phyloP scores from a whole-genome alignment of 169 alveolate genomes.

The Plasmodium inui region DNA sequence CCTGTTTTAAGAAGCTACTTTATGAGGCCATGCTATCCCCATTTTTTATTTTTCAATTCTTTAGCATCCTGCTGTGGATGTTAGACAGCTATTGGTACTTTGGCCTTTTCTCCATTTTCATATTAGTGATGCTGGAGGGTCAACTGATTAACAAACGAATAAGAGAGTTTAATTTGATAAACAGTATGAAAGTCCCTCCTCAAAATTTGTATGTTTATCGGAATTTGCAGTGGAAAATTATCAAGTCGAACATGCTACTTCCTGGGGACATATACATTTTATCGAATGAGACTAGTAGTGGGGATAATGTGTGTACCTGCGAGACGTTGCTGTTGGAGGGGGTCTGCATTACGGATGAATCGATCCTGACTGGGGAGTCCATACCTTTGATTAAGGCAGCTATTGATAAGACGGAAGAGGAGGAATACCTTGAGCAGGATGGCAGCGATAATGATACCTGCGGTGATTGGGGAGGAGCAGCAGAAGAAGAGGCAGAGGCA shows the following conservation, averaged over 20 bases:
- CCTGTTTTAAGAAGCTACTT: conserved; percentile 91
- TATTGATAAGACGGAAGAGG: conserved; percentile 45
- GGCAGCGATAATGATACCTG: conserved; percentile 5
- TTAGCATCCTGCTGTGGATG: conserved; percentile 95
- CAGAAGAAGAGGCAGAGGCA: too few relatives aligned
- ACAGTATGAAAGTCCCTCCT: conserved; percentile 93
- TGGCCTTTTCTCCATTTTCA: conserved; percentile 91
- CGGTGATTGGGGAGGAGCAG: neutral
- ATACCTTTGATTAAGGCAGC: conserved; percentile 87
- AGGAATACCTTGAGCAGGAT: conserved; percentile 8
- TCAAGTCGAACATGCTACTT: conserved; percentile 88
- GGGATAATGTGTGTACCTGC: conserved; percentile 63
- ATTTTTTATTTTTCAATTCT: conserved; percentile 96
- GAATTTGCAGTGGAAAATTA: conserved; percentile 90
- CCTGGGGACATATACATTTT: conserved; percentile 95
- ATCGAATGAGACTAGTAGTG: conserved; percentile 71
- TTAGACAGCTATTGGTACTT: conserved; percentile 97
- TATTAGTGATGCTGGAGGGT: conserved; percentile 90
- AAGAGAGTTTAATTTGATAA: conserved; percentile 84
- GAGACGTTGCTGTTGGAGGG: conserved; percentile 79
- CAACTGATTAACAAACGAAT: conserved; percentile 87
- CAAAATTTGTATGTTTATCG: conserved; percentile 89
- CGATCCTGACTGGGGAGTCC: conserved; percentile 91
- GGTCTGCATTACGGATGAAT: conserved; percentile 86
- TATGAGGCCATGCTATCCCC: conserved; percentile 96